phyloP scores from a whole-genome alignment of 805 yeast species.

The Cyberlindnera galapagoensis region DNA sequence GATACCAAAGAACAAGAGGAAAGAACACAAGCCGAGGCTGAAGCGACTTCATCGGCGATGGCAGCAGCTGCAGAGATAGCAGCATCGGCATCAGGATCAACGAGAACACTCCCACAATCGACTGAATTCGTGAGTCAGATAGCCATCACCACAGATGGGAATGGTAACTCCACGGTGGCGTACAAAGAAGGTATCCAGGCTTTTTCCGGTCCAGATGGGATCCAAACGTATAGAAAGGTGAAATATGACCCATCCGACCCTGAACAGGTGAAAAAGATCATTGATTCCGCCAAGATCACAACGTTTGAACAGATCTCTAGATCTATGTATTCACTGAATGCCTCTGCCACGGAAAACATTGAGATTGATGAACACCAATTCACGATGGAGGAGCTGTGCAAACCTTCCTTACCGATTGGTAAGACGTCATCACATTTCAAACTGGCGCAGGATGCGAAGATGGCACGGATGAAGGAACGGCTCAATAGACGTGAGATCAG shows the following conservation, averaged over 20 bases:
- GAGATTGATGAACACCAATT: slow-evolving; percentile 46
- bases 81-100: too few species aligned
- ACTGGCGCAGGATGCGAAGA: slow-evolving; percentile 47
- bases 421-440: slow-evolving; percentile 50
- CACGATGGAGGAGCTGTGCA: slow-evolving; percentile 67
- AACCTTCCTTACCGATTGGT: slow-evolving; percentile 62
- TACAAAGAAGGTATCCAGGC: too few species aligned
- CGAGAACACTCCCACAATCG: too few species aligned
- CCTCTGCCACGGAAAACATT: slow-evolving; percentile 28
- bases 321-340: slow-evolving; percentile 34
- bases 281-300: slow-evolving; percentile 19
- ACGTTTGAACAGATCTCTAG: slow-evolving; percentile 28
- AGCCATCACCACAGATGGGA: too few species aligned
- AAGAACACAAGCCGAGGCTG: slow-evolving; percentile 5
- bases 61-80: slow-evolving; percentile 4
- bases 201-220: too few species aligned
- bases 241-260: slow-evolving; percentile 3
- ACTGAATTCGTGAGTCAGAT: too few species aligned
- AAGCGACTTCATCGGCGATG: slow-evolving; percentile 2
- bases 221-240: too few species aligned
- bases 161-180: too few species aligned
- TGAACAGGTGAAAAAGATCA: slow-evolving; percentile 2
- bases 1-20: slow-evolving; percentile 9
- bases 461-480: slow-evolving; percentile 27
- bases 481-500: slow-evolving; percentile 32